These are phyloP conservation scores for Microbotryum scabiosae DNA, from an alignment of 1,284 basidiomycete species.

Conservation along the genomic window DNA sequence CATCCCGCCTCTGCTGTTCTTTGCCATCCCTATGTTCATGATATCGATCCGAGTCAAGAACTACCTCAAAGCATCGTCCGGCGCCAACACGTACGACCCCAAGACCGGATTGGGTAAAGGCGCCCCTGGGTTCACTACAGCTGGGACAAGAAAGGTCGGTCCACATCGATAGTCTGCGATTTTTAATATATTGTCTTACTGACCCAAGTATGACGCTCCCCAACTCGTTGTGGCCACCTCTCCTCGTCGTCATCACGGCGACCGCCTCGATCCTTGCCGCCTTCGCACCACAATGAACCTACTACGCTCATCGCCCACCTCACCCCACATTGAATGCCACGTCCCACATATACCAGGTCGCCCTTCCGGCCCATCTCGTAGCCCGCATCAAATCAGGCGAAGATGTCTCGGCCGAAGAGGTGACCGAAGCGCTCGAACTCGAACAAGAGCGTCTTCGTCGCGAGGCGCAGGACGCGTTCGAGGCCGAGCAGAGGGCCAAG, in stretches of 20 bases:
- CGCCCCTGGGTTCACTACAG: conserved; percentile 10
- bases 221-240: too few species aligned
- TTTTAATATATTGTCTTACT: too few species aligned
- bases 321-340: too few species aligned
- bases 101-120: conserved; percentile 22
- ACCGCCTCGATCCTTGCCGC: too few species aligned
- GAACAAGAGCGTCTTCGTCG: conserved; percentile 8
- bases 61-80: neutral
- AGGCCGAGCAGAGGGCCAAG: neutral
- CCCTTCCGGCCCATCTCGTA: conserved; percentile 14
- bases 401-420: conserved; percentile 28
- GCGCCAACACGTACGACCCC: conserved; percentile 7
- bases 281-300: too few species aligned
- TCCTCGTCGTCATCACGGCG: too few species aligned
- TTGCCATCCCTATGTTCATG: conserved; percentile 11
- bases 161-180: too few species aligned
- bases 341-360: neutral
- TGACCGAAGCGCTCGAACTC: conserved; percentile 20
- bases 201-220: too few species aligned
- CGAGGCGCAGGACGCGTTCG: neutral
- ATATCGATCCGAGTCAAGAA: conserved; percentile 1
- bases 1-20: conserved; percentile 14
- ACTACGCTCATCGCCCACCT: too few species aligned
- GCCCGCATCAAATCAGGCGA: conserved; percentile 28
- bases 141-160: too few species aligned